phyloP scores from a whole-genome alignment of 805 yeast species.

The Pichia pseudocactophila region DNA sequence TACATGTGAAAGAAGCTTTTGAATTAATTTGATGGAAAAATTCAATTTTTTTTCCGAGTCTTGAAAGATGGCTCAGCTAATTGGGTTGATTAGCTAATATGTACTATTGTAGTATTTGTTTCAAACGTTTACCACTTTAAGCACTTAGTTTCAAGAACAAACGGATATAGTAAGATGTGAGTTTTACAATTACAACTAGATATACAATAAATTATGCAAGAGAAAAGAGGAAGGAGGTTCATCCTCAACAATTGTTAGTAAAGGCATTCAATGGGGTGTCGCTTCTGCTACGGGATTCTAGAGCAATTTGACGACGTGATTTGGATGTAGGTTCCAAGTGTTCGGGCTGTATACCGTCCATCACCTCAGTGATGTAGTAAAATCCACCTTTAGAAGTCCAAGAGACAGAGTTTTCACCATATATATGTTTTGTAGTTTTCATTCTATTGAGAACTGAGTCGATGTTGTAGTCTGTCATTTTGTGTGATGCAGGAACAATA shows the following conservation, averaged over 20 bases:
- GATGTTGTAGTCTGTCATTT: conserved; percentile 45
- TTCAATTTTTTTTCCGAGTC: too few relatives aligned
- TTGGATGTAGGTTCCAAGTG: conserved; percentile 16
- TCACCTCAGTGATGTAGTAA: conserved; percentile 68
- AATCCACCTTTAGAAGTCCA: conserved; percentile 85
- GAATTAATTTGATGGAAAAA: too few relatives aligned
- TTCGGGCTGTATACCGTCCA: conserved; percentile 26
- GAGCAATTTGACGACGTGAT: background rate
- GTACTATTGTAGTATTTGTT: too few relatives aligned
- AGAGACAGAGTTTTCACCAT: conserved; percentile 67
- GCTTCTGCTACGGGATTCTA: conserved; percentile 11
- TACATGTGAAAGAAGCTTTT: too few relatives aligned
- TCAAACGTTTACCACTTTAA: too few relatives aligned
- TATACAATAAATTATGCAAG: background rate
- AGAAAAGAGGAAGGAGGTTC: background rate
- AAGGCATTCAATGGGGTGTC: conserved; percentile 26
- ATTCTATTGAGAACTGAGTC: conserved; percentile 56
- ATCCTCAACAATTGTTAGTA: conserved; percentile 24
- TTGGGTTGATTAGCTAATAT: too few relatives aligned
- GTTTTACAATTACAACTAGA: background rate
- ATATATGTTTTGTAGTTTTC: conserved; percentile 51
- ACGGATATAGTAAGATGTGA: too few relatives aligned
- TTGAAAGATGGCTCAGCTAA: too few relatives aligned
- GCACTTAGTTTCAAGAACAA: too few relatives aligned
- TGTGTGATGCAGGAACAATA: conserved; percentile 68